Evolutionary conservation across 2,329 filamentous ascomycete genomes (phyloP).

Genomic region (Teratosphaeria zuluensis): DNA sequence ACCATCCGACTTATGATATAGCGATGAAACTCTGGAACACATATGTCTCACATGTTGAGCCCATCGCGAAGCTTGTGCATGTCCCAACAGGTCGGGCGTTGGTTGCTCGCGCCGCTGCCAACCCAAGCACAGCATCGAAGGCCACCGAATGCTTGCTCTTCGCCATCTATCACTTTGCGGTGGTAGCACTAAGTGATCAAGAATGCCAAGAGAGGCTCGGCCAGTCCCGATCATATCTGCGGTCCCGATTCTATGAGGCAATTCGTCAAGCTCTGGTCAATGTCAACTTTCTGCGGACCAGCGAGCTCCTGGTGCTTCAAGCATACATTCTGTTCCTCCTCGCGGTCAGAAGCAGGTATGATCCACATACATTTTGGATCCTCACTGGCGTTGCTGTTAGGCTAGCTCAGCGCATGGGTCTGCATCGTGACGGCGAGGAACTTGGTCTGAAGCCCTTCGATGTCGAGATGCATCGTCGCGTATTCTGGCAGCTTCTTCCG

Average conservation of each 20-base stretch:
- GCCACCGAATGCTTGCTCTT: slow-evolving; percentile 51
- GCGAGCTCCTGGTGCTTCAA: slow-evolving; percentile 57
- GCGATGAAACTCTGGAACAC: slow-evolving; percentile 47
- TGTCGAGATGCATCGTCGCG: slow-evolving; percentile 48
- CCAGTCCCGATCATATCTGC: slow-evolving; percentile 43
- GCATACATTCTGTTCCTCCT: slow-evolving; percentile 55
- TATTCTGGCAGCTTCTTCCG: slow-evolving; percentile 56
- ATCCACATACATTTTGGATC: slow-evolving; percentile 51
- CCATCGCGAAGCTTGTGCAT: slow-evolving; percentile 61
- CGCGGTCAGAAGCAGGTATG: slow-evolving; percentile 29
- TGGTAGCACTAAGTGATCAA: slow-evolving; percentile 40
- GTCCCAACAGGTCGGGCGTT: slow-evolving; percentile 45
- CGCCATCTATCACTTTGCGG: slow-evolving; percentile 49
- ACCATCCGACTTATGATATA: slow-evolving; percentile 46
- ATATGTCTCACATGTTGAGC: slow-evolving; percentile 62
- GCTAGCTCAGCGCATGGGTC: slow-evolving; percentile 50
- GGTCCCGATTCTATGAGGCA: slow-evolving; percentile 29
- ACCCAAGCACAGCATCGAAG: slow-evolving; percentile 47
- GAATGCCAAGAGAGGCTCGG: slow-evolving; percentile 41
- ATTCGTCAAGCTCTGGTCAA: slow-evolving; percentile 57
- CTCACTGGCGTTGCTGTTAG: slow-evolving; percentile 53
- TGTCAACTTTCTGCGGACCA: slow-evolving; percentile 56
- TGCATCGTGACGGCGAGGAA: slow-evolving; percentile 48
- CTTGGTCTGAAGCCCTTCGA: slow-evolving; percentile 47
- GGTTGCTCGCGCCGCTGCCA: slow-evolving; percentile 34